Conservation (phyloP, 441 rosid genomes). For the Daphne laureola region DNA sequence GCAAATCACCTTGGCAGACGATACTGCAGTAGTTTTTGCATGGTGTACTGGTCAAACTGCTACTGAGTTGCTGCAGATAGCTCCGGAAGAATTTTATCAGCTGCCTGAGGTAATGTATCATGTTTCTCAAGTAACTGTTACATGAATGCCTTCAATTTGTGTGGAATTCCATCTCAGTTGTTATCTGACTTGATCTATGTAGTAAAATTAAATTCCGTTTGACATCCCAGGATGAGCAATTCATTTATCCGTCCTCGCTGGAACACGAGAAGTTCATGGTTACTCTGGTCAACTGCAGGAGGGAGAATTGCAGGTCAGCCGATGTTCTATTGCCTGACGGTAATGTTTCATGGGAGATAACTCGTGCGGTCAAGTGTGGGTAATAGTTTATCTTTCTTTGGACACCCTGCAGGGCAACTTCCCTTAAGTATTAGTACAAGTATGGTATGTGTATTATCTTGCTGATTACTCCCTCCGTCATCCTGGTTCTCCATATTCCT, state of each 20-base stretch:
- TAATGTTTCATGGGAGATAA: conserved; percentile 63
- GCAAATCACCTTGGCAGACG: conserved; percentile 50
- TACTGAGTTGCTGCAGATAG: conserved; percentile 73
- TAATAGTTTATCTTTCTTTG: conserved; percentile 8
- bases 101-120: conserved; percentile 63
- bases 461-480: too few relatives aligned
- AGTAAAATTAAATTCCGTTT: background rate
- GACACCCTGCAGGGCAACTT: too few relatives aligned
- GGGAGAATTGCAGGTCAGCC: conserved; percentile 16
- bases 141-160: background rate
- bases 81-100: conserved; percentile 73
- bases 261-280: conserved; percentile 68
- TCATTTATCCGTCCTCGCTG: conserved; percentile 68
- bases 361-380: conserved; percentile 54
- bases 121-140: background rate
- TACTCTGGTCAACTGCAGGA: conserved; percentile 50
- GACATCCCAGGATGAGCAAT: conserved; percentile 60
- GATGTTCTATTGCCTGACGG: conserved; percentile 15
- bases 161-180: background rate
- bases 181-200: background rate
- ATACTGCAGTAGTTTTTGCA: conserved; percentile 43
- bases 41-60: conserved; percentile 90
- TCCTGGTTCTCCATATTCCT: too few relatives aligned
- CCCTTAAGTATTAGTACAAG: too few relatives aligned
- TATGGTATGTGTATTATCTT: too few relatives aligned